These are phyloP conservation scores for Kockiozyma suomiensis DNA, from an alignment of 805 yeast species.

Conservation along the genomic window DNA sequence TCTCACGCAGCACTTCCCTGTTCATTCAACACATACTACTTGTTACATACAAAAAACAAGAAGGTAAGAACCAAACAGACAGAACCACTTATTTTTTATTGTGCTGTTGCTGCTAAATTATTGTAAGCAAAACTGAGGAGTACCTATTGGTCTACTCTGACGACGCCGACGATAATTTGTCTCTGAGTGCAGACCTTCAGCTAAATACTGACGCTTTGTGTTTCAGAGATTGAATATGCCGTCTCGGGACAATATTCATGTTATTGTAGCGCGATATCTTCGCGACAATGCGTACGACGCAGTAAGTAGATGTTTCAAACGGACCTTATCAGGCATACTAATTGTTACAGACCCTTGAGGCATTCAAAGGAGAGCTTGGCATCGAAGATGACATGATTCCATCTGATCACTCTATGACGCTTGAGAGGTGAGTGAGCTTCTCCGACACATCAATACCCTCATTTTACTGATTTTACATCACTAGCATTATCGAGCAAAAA, in stretches of 20 bases:
- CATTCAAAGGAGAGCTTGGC: conserved; percentile 31
- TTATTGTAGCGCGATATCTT: conserved; percentile 35
- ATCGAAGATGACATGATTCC: conserved; percentile 35
- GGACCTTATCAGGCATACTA: background rate
- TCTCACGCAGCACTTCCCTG: background rate
- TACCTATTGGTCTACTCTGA: too few species aligned
- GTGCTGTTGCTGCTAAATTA: too few species aligned
- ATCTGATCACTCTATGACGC: conserved; percentile 29
- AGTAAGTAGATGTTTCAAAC: conserved; percentile 7
- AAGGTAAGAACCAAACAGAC: too few species aligned
- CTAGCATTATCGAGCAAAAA: conserved; percentile 34
- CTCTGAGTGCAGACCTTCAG: too few species aligned
- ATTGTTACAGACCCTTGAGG: conserved; percentile 26
- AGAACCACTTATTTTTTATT: too few species aligned
- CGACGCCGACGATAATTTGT: too few species aligned
- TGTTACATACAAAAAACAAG: too few species aligned
- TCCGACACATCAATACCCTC: too few species aligned
- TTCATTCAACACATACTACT: background rate
- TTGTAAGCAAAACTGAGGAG: too few species aligned
- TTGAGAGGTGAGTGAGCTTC: conserved; percentile 25
- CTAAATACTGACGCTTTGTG: background rate
- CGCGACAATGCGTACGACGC: conserved; percentile 30
- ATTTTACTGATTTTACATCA: background rate
- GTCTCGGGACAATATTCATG: conserved; percentile 35
- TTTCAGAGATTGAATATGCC: conserved; percentile 30